Conservation (phyloP, 2,329 filamentous ascomycete genomes). For the Fusarium fujikuroi region DNA sequence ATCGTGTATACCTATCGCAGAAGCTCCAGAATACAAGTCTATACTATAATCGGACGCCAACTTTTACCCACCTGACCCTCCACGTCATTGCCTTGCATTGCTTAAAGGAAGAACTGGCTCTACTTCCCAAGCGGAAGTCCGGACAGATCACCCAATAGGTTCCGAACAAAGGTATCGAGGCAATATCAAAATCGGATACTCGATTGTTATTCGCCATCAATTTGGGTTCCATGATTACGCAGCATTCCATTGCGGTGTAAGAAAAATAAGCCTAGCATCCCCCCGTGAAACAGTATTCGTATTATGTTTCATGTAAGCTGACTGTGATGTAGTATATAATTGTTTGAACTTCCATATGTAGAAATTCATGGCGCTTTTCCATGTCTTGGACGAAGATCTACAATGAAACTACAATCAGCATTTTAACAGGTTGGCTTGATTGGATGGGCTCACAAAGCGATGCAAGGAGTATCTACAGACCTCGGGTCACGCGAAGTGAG, state of each 20-base stretch:
- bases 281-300: background rate
- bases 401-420: background rate
- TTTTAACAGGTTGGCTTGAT: background rate
- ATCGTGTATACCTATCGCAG: too few species aligned
- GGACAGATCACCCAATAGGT: too few species aligned
- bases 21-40: too few species aligned
- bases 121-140: too few species aligned
- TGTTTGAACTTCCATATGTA: background rate
- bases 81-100: too few species aligned
- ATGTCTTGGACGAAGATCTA: background rate
- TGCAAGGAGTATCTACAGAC: background rate
- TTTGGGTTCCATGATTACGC: background rate
- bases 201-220: background rate
- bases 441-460: background rate
- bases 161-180: too few species aligned
- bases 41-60: too few species aligned
- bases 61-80: too few species aligned
- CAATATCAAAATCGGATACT: rapidly evolving
- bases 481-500: background rate
- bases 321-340: background rate
- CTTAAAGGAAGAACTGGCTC: too few species aligned
- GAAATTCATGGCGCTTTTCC: background rate
- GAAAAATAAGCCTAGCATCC: background rate
- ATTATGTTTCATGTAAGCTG: background rate
- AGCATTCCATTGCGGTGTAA: background rate